Base-by-base conservation (phyloP, 2,329 filamentous ascomycete species). In the Cucurbitaria berberidis region DNA sequence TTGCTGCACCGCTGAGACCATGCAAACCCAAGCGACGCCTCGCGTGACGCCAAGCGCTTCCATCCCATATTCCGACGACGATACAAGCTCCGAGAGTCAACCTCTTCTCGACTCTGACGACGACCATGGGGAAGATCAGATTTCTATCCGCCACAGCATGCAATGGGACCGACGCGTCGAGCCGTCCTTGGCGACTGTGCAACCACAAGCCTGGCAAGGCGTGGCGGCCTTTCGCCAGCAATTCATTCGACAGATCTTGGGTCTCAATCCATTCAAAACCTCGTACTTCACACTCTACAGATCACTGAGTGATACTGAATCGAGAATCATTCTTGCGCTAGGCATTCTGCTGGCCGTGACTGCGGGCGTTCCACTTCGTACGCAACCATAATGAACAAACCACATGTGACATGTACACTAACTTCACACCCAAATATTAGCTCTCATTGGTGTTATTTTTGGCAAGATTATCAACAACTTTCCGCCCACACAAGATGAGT, bases 381-480 rank as follows among this genome's bases (percentile, higher is more conserved):
- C 30, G 30, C 30, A 34, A 13, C 13, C 1, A 83, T 86, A 11
- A 18, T 29, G n/a, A 26, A 42, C 11, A 13, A 26, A 34, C 13
- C 16, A 13, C 3, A 34, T 15, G 9, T 16, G 13, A 16, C 5
- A n/a, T 15, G 13, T 34, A 16, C 9, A 35, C 42, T 45, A 16
- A 24, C 42, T 19, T 24, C 9, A 15, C 9, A 22, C 16, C 30
- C 16, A 9, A 18, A 6, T 3, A 15, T 35, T 30, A 16, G 85
- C 83, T 15, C 73, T 88, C n/a, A 84, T 88, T 67, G 85, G 83
- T 32, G 81, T 88, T 48, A 77, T 81, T 18, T 78, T 81, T 39
- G 78, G 78, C 30, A 73, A 78, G 47, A 78, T 82, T 48, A 81
- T 82, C 67, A 78, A 80, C 55, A 69, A 74, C 21, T 83, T 83